Base-by-base conservation (phyloP, 495 filamentous ascomycete species). In the Penicillium soppii region DNA sequence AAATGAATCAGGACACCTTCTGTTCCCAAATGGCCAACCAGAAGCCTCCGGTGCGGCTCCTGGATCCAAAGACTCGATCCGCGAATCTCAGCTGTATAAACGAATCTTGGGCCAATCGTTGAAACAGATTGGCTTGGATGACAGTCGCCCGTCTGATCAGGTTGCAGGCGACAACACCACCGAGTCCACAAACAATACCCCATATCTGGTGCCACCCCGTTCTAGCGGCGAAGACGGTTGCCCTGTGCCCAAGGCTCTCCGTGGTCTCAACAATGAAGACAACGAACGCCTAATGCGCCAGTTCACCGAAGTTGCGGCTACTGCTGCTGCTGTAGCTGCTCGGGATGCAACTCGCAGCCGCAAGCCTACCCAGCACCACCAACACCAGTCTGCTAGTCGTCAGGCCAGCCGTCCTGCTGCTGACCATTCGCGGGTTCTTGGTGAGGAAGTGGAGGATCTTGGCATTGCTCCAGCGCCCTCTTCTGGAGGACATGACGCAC, bases 281-380 rank as follows among this genome's bases (percentile, higher is more conserved):
- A 96, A 95, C 67, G 83, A 82, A 54, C 79, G 80, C 43, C 73
- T 97, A 12, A 82, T 90, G 8, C 88, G 87, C 37, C 87, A 92
- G 52, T 85, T 96, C 32, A 87, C 89, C 5, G 94, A 97, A 68
- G 86, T 96, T 57, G 92, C 92, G 4, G 94, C 95, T 4, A 95
- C 91, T 7, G 91, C 91, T 8, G 91, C 92, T 3, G 84, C 92
- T 5, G 83, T 92, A 42, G 94, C 95, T 43, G 87, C 91, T 29
- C 85, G 90, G 41, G 92, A 98, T 68, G 80, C 77, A n/a, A 71
- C 78, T 13, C 76, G 74, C 32, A 64, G 69, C 30, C 77, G 81
- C 25, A 84, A 78, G 46, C 47, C 68, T 16, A 71, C 76, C 40
- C 46, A 50, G 51, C 68, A 74, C 32, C 74, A 65, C 12, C 30